phyloP scores from a whole-genome alignment of 73 alveolate genomes.

The Paramecium octaurelia region DNA sequence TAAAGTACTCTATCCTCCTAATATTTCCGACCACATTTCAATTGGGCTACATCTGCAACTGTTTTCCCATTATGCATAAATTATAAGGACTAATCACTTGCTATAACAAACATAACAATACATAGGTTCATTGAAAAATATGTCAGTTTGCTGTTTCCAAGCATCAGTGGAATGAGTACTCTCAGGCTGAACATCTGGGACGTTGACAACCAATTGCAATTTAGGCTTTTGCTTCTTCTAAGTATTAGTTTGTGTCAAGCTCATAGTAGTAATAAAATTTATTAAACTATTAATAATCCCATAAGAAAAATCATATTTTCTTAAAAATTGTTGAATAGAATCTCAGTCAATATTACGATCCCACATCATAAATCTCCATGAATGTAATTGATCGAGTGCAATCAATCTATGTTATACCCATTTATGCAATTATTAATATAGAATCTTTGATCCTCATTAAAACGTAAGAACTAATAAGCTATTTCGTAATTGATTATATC shows the following conservation, averaged over 20 bases:
- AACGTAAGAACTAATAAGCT: no score
- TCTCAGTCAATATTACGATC: not conserved
- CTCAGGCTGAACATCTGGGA: conserved; percentile 1
- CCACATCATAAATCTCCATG: not conserved
- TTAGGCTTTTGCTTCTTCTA: not conserved
- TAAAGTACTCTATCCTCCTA: conserved; percentile 24
- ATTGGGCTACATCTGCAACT: conserved; percentile 42
- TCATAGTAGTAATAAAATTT: not conserved
- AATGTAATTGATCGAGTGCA: not conserved
- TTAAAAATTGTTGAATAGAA: not conserved
- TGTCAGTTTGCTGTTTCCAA: not conserved
- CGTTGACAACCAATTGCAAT: conserved; percentile 4
- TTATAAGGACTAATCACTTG: not conserved
- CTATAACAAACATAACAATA: not conserved
- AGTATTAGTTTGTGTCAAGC: not conserved
- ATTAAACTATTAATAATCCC: not conserved
- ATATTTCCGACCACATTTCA: conserved; percentile 21
- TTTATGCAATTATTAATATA: no score
- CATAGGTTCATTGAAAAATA: conserved; percentile 21
- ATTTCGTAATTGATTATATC: not conserved
- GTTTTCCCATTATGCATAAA: not conserved
- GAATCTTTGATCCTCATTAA: no score
- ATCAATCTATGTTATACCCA: not conserved
- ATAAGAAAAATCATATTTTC: not conserved
- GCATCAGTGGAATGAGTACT: conserved; percentile 30